These are phyloP conservation scores for Aspergillus ochraceus DNA, from an alignment of 2,329 filamentous ascomycete genomes.

Conservation along the genomic window DNA sequence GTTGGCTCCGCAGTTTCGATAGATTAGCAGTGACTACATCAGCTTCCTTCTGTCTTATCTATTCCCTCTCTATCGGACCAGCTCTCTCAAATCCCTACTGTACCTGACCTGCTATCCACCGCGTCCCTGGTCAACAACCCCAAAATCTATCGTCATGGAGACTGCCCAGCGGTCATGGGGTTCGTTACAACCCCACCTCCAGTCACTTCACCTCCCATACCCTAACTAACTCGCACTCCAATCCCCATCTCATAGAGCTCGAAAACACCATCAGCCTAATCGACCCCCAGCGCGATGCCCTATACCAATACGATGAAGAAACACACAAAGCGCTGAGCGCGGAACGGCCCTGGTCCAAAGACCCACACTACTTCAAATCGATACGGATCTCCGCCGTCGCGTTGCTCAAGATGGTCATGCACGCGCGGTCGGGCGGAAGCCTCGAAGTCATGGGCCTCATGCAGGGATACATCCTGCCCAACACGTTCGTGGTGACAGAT, in stretches of 20 bases:
- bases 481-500: slow-evolving; percentile 87
- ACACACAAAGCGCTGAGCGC: slow-evolving; percentile 67
- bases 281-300: slow-evolving; percentile 82
- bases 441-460: slow-evolving; percentile 98
- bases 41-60: neutral
- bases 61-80: neutral
- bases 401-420: slow-evolving; percentile 98
- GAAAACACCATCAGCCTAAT: slow-evolving; percentile 83
- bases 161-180: slow-evolving; percentile 63
- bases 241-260: slow-evolving; percentile 62
- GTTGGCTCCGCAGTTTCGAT: neutral
- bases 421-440: slow-evolving; percentile 88
- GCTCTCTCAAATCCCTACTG: neutral
- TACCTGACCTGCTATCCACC: neutral
- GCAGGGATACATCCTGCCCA: slow-evolving; percentile 86
- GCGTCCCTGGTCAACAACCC: neutral
- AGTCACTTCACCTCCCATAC: neutral
- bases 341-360: slow-evolving; percentile 71
- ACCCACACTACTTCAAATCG: slow-evolving; percentile 86
- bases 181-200: slow-evolving; percentile 29
- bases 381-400: slow-evolving; percentile 93
- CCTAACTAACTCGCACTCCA: slow-evolving; percentile 9
- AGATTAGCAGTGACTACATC: neutral
- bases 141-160: slow-evolving; percentile 47
- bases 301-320: slow-evolving; percentile 76